Evolutionary conservation across 257 asterid species (phyloP), one percentile per base, ranked within the genome.

Genomic region (Coffea canephora): DNA sequence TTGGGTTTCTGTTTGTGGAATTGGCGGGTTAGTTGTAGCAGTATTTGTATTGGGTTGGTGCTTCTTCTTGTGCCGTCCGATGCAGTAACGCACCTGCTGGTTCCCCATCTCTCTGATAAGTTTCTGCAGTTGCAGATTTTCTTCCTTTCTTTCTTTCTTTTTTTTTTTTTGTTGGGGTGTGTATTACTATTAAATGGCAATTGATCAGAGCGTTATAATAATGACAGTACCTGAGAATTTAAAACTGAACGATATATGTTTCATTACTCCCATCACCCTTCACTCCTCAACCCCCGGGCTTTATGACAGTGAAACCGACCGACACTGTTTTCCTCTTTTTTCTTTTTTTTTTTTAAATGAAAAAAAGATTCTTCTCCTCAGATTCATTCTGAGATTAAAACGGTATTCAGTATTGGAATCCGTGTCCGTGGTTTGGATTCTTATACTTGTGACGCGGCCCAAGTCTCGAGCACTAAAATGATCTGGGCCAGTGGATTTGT

Each of bases 101-200:
- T 87, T 87, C 48, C 91, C 89, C 91, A 83, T 87, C 18, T 78
- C 27, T 19, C 14, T 74, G 12, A 12, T 13, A 12, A 49, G 36
- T 21, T 52, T 3, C 55, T 70, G 46, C 12, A 45, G 48, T 71
- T 71, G 6, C 4, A 41, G 57, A 12, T 12, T 50, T 12, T 50
- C 3, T 50, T 50, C 31, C 31, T 49, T 49, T 49, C 7, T 16
- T 31, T 27, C 31, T 27, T 27, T 27, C 31, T 27, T 27, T 27
- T 27, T 27, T 27, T 27, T 27, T 27, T 27, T 27, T 27, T 27
- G 31, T 27, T 27, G 31, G 31, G 31, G 31, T 27, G 31, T 27
- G 31, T 27, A 27, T 27, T 27, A 27, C 31, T 27, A 31, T 52
- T 41, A 69, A 41, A 18, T n/a, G 25, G 74, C 54, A 31, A 34